Conservation (phyloP, 345 rosid genomes). For the Citrus australasica region DNA sequence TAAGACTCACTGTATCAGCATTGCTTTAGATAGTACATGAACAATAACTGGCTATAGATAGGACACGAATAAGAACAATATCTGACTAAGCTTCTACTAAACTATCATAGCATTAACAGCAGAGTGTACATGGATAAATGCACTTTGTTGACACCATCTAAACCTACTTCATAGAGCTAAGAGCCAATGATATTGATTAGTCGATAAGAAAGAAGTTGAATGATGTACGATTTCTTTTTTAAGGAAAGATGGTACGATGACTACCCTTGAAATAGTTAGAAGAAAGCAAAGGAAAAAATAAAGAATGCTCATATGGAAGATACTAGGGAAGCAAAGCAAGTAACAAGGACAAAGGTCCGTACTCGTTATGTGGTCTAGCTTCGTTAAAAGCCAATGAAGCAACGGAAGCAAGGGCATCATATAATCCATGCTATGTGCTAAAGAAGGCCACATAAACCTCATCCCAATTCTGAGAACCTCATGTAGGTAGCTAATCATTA, state of each 20-base stretch:
- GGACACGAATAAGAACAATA: not conserved
- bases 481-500: not conserved
- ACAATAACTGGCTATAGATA: not conserved
- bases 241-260: not conserved
- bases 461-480: not conserved
- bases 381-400: not conserved
- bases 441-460: not conserved
- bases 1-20: not conserved
- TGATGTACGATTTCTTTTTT: not conserved
- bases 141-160: not conserved
- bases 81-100: not conserved
- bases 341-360: not conserved
- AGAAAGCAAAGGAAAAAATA: not conserved
- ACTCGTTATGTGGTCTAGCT: not conserved
- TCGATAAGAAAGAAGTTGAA: not conserved
- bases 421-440: not conserved
- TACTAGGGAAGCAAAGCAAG: not conserved
- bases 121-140: not conserved
- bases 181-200: not conserved
- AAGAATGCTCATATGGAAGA: not conserved
- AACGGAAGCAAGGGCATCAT: not conserved
- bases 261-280: not conserved
- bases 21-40: not conserved
- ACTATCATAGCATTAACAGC: not conserved
- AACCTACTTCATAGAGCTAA: not conserved